Base-by-base conservation (phyloP, 768 basidiomycete genomes). In the Rhodotorula sphaerocarpa region DNA sequence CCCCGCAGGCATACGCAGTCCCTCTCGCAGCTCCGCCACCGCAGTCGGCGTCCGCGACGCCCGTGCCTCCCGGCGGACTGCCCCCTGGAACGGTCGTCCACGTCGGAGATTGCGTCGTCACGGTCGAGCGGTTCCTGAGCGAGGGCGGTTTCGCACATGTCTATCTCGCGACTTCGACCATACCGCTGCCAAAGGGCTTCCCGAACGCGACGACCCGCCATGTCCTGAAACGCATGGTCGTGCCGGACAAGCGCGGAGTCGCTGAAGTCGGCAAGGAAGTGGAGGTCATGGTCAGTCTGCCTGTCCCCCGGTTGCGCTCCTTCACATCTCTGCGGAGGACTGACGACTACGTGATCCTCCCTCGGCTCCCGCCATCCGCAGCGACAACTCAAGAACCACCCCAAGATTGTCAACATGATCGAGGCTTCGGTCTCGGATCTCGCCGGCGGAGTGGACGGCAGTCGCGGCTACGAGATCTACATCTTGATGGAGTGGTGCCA, bases 81-180 rank as follows among this genome's bases (percentile, higher is more conserved):
- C 71, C 73, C 11, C 78, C 79, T 7, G 95, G 95, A 6, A 90
- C 95, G 75, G 82, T 85, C 51, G 88, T 99, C 70, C 78, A 83
- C 9, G 89, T 99, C 61, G 90, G 90, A 77, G 88, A 88, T 71
- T 86, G 86, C 76, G 83, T 80, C 25, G 91, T 99, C 57, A 84
- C 87, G 72, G 88, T 99, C 48, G 92, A 97, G 74, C 83, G 86
- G 73, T 97, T 95, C 79, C 82, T 99, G 54, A 88, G 86, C 46
- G 93, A 99, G 84, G 95, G 95, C 77, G 95, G 95, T 23, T 99
- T 95, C 75, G 92, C 95, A 11, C 88, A 96, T 78, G 93, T 99
- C 44, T 99, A 99, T 77, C 84, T 99, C 64, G 92, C 96, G 52
- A 80, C 84, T 63, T 91, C 92, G 9, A 80, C 86, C 21, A 80